A percentile compares a stretch with the other conserved stretches of the same genome.
Evolutionary conservation across 495 filamentous ascomycete genomes (phyloP).

Genomic region (Lepraria neglecta): DNA sequence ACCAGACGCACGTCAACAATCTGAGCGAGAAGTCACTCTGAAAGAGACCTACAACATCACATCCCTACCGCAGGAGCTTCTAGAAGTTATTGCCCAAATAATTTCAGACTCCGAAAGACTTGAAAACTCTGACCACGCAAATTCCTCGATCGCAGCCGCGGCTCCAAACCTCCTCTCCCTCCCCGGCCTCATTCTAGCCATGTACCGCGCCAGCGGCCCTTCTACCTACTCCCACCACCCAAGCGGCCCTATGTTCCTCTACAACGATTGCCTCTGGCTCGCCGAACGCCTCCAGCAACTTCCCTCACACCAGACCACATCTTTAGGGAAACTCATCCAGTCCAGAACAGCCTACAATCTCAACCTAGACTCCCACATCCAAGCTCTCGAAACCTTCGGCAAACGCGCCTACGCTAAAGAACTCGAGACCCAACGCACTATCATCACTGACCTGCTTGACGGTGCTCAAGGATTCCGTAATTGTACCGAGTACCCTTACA

Average conservation of each 20-base stretch:
- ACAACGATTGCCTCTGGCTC: constrained; percentile 83
- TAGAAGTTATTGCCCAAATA: constrained; percentile 62
- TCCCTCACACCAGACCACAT: constrained; percentile 22
- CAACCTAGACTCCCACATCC: constrained; percentile 62
- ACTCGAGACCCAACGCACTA: constrained; percentile 75
- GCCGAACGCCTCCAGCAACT: constrained; percentile 63
- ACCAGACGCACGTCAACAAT: constrained; percentile 16
- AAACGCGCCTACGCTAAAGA: constrained; percentile 81
- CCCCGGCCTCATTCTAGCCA: constrained; percentile 76
- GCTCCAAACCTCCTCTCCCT: constrained; percentile 70
- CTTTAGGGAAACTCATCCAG: constrained; percentile 8
- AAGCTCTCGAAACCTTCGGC: constrained; percentile 67
- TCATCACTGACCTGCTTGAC: constrained; percentile 79
- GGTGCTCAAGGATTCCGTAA: constrained; percentile 59
- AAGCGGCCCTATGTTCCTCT: constrained; percentile 82
- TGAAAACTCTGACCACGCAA: constrained; percentile 34
- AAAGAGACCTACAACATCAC: constrained; percentile 85
- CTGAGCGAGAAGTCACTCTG: constrained; percentile 58
- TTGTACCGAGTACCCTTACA: constrained; percentile 56
- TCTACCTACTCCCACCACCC: constrained; percentile 64
- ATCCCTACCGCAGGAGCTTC: constrained; percentile 68
- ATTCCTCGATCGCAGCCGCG: constrained; percentile 59
- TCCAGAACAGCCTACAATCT: constrained; percentile 40
- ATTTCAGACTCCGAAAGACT: constrained; percentile 64
- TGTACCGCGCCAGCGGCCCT: constrained; percentile 83